Percentiles rank a stretch among this genome's conserved stretches.
Evolutionary conservation across 2,329 filamentous ascomycete genomes (phyloP).

Genomic region (Ramularia collo-cygni): DNA sequence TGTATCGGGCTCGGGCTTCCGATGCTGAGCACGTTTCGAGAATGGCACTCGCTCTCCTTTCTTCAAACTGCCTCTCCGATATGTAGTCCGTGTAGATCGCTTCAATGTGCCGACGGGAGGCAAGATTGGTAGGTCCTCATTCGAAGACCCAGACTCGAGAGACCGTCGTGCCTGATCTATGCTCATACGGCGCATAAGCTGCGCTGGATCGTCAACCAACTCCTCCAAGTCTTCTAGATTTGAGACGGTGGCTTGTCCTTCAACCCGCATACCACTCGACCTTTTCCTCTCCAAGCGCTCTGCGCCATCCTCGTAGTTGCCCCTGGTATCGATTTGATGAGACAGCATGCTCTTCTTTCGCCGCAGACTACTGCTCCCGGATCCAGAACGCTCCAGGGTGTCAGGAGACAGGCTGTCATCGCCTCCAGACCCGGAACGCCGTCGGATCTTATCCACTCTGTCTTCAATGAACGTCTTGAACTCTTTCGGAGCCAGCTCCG

Average conservation of each 20-base stretch:
- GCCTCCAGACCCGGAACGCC: constrained; percentile 60
- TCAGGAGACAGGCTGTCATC: constrained; percentile 56
- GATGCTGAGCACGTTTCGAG: constrained; percentile 62
- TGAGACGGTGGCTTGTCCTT: constrained; percentile 51
- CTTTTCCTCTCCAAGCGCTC: constrained; percentile 69
- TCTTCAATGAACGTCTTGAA: constrained; percentile 97
- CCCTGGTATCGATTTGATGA: constrained; percentile 73
- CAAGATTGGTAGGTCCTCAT: constrained; percentile 78
- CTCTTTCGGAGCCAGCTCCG: constrained; percentile 87
- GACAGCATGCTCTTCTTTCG: constrained; percentile 96
- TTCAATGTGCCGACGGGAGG: constrained; percentile 71
- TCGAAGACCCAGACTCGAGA: constrained; percentile 20
- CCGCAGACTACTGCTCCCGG: constrained; percentile 56
- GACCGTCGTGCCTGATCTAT: constrained; percentile 36
- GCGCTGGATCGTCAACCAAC: constrained; percentile 71
- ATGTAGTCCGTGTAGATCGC: constrained; percentile 85
- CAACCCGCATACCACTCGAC: constrained; percentile 44
- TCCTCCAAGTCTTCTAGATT: constrained; percentile 66
- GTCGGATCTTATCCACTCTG: constrained; percentile 79
- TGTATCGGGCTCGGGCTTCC: constrained; percentile 56
- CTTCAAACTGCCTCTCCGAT: constrained; percentile 82
- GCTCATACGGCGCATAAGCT: constrained; percentile 64
- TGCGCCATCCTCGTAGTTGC: constrained; percentile 74
- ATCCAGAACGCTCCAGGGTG: constrained; percentile 49
- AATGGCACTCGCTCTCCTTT: constrained; percentile 69